Percentiles rank a stretch among this genome's conserved stretches.
Conservation (phyloP, 148 eudicot species). For the Arctostaphylos glauca region DNA sequence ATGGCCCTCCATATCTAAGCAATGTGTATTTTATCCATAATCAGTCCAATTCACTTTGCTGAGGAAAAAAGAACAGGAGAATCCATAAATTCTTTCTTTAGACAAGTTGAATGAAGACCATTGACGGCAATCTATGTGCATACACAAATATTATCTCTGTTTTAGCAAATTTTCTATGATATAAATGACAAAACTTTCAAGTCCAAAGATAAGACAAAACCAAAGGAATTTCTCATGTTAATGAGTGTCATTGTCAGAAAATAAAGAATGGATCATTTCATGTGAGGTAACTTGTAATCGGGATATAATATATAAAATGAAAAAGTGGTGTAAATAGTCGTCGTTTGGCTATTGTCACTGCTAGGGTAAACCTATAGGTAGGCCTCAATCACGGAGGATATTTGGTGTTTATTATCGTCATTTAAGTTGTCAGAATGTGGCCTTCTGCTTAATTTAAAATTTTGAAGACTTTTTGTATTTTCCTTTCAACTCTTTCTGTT, state of each 20-base stretch:
- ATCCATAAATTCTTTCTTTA: constrained; percentile 3
- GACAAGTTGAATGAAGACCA: constrained; percentile 17
- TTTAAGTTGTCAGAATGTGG: constrained; percentile 23
- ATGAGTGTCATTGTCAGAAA: constrained; percentile 32
- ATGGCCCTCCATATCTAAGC: too few relatives aligned
- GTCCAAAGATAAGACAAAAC: constrained; percentile 18
- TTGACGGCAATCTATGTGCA: constrained; percentile 3
- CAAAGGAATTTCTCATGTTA: constrained; percentile 24
- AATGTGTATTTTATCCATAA: too few relatives aligned
- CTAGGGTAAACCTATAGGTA: not conserved
- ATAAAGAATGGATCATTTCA: constrained; percentile 16
- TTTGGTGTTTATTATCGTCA: constrained; percentile 20
- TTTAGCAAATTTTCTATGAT: too few relatives aligned
- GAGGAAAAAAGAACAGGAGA: not conserved
- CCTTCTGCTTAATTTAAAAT: not conserved
- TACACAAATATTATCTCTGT: too few relatives aligned
- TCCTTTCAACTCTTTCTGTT: constrained; percentile 31
- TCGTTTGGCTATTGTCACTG: constrained; percentile 33
- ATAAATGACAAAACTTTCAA: not conserved
- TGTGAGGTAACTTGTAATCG: constrained; percentile 11
- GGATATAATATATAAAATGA: constrained; percentile 1
- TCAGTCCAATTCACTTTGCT: not conserved
- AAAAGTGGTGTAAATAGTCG: constrained; percentile 18
- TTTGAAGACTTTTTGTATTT: constrained; percentile 23
- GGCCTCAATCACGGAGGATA: constrained; percentile 25